Evolutionary conservation across 768 basidiomycete genomes (phyloP), one percentile per base, ranked within the genome.

Genomic region (Suillus spraguei): DNA sequence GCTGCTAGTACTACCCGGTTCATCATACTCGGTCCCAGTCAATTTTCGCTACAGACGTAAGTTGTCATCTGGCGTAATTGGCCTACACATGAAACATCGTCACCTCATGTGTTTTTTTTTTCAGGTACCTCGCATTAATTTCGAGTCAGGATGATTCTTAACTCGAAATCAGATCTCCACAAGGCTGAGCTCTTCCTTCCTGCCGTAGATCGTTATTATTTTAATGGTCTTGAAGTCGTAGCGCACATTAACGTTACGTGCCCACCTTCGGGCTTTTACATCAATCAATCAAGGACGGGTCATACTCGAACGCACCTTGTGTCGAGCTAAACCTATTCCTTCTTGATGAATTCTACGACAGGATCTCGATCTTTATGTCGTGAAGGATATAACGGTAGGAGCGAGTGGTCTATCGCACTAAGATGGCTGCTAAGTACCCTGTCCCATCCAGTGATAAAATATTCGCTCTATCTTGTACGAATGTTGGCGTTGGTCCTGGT

Each of bases 401-500:
- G 72, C 68, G 62, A 68, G 74, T 69, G 50, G 22, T 60, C 67
- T 60, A 53, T 61, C 60, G 4, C 59, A 66, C 65, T 64, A 59
- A 69, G 59, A 75, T 75, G 74, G 74, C 76, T 60, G 56, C 69
- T 44, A 77, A 75, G 64, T 72, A 74, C 52, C 74, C 74, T 42
- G 54, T 69, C 69, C 74, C 74, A 63, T 70, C 69, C 62, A 76
- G 67, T 56, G 74, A 87, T 76, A 82, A 82, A 61, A 80, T 87
- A 65, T 72, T 89, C 49, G 82, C 87, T 8, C 72, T 92, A 49
- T 84, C 89, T 17, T 91, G 87, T 66, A 78, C 81, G 59, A 87
- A 86, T 66, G 88, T 92, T n/a, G 92, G 92, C 14, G 88, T 90
- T 42, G 91, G 91, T 35, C 87, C 89, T 20, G 91, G 91, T 4